phyloP scores from a whole-genome alignment of 192 early-diverging fungal species.

The Helicostylum pulchrum region DNA sequence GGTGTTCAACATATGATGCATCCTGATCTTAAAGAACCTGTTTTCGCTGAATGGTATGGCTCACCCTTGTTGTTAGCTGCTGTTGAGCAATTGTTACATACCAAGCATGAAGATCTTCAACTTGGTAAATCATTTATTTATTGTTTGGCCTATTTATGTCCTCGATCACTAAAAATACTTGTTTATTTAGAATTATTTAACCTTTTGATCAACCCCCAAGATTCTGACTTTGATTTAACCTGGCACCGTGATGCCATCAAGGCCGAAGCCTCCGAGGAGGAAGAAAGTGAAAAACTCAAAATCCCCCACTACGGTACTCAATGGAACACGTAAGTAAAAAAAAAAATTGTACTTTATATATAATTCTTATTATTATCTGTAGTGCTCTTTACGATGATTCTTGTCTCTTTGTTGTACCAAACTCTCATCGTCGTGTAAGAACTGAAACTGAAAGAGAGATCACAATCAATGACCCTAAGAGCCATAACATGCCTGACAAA shows the following conservation, averaged over 20 bases:
- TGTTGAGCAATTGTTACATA: slow-evolving; percentile 41
- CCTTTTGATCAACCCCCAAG: slow-evolving; percentile 44
- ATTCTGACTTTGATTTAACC: slow-evolving; percentile 43
- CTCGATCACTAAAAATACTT: not conserved
- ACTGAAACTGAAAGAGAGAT: slow-evolving; percentile 42
- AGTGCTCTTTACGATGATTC: slow-evolving; percentile 46
- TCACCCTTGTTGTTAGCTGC: slow-evolving; percentile 33
- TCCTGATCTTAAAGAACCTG: slow-evolving; percentile 43
- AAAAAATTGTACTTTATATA: not conserved
- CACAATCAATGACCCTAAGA: slow-evolving; percentile 40
- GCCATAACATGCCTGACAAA: slow-evolving; percentile 40
- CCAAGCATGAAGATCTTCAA: slow-evolving; percentile 37
- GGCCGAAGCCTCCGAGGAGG: slow-evolving; percentile 35
- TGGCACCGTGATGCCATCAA: slow-evolving; percentile 47
- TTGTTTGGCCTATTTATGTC: not conserved
- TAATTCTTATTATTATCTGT: not conserved
- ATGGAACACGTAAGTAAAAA: slow-evolving; percentile 41
- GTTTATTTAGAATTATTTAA: slow-evolving; percentile 45
- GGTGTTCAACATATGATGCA: slow-evolving; percentile 49
- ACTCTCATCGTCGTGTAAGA: slow-evolving; percentile 40
- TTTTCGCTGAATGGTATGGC: slow-evolving; percentile 48
- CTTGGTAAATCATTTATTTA: slow-evolving; percentile 24
- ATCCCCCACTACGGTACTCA: slow-evolving; percentile 52
- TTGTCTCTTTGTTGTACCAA: slow-evolving; percentile 42
- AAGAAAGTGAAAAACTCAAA: slow-evolving; percentile 35